Base-by-base conservation (phyloP, 116 monocot species). In the Posidonia oceanica region DNA sequence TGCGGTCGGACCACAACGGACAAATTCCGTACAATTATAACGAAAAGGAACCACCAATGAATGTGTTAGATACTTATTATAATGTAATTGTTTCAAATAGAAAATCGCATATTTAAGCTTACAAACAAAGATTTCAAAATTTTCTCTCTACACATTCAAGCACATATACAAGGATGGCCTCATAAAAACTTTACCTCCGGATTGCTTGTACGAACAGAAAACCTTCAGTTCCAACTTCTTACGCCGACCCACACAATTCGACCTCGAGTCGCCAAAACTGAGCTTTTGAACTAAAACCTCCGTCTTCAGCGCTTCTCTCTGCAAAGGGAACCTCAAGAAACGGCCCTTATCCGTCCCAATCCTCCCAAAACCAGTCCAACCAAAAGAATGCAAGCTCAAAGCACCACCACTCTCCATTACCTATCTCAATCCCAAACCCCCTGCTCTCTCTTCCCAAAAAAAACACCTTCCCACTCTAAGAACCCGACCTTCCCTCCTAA, bases 401-500 rank as follows among this genome's bases (percentile, higher is more conserved):
- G 73, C 54, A 38, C 68, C 68, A 22, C 63, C 18, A 4, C 64
- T 57, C 66, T 64, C 79, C 83, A 79, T 79, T 58, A 17, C 53
- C 59, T 61, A 29, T 61, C 13, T 10, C 0, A 61, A 36, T 36
- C 61, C 61, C 29, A 61, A 22, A 0, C 13, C 18, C 18, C 14
- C 36, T 3, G 11, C 22, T 12, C 61, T 22, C 13, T 7, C 29
- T 36, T 61, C 4, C 29, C 21, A 61, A 36, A 61, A 23, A 61
- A 10, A 22, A 61, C 61, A 36, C 36, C 36, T 12, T 48, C 21
- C 36, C 36, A 23, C 61, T 12, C 14, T 14, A 36, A 22, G 21
- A 61, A 61, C 12, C 36, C 36, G 12, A 61, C 36, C 22, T 23
- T 23, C 61, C 61, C 61, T 23, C 23, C 3, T 12, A 61, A 5